Evolutionary conservation across 2,329 filamentous ascomycete genomes (phyloP).

Genomic region (Cordyceps cateniannulata): DNA sequence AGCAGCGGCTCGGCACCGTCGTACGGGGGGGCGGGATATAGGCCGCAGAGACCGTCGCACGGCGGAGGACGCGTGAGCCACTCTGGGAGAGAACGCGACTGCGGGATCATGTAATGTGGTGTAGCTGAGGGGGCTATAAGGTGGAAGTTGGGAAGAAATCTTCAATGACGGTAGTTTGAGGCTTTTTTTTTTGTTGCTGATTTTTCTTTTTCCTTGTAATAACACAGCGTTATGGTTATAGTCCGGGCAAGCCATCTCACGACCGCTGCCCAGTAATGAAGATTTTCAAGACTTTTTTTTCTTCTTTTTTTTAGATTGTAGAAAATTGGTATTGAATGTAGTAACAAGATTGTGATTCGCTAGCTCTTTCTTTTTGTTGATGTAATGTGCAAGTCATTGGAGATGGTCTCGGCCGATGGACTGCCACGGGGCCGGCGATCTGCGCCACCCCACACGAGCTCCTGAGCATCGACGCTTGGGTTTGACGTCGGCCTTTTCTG

Average conservation of each 20-base stretch:
- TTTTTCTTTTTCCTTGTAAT: background rate
- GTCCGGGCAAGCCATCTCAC: background rate
- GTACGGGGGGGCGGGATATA: background rate
- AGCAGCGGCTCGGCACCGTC: background rate
- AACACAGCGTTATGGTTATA: background rate
- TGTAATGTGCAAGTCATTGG: too few species aligned
- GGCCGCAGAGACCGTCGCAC: background rate
- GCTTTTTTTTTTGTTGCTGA: background rate
- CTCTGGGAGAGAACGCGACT: slow-evolving; percentile 28
- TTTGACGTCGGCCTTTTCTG: background rate
- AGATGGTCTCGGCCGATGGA: background rate
- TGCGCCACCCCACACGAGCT: slow-evolving; percentile 1
- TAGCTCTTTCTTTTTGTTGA: too few species aligned
- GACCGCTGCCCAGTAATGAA: too few species aligned
- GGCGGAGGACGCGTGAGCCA: slow-evolving; percentile 12
- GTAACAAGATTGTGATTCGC: too few species aligned
- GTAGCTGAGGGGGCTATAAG: too few species aligned
- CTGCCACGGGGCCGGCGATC: background rate
- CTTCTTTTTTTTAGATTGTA: too few species aligned
- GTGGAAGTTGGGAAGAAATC: background rate
- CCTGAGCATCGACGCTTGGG: slow-evolving; percentile 3
- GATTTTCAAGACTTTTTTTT: too few species aligned
- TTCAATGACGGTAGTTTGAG: background rate
- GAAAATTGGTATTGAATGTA: too few species aligned
- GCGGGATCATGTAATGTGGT: slow-evolving; percentile 39